Base-by-base conservation (phyloP, 371 early-diverging fungal genomes). In the Nematocida sp. region DNA sequence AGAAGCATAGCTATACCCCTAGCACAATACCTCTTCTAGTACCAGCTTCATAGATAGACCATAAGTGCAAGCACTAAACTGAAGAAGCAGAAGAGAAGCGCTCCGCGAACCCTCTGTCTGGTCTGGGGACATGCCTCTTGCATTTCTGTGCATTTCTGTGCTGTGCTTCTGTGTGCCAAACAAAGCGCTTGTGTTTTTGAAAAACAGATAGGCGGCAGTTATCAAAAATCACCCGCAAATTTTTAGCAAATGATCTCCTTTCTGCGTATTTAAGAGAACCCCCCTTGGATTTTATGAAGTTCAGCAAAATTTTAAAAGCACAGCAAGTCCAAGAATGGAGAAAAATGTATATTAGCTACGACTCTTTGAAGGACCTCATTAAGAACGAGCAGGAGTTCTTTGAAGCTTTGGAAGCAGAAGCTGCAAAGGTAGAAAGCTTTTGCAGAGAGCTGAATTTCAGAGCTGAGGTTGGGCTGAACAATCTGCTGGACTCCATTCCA, bases 241-340 rank as follows among this genome's bases (percentile, higher is more conserved):
- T 51, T 8, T 27, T 51, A 51, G 15, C 8, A 51, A 51, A 13
- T 13, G 52, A 21, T 62, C 62, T 37, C 49, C 49, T 62, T 13
- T 13, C 13, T 51, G 8, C 19, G 56, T 57, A 53, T 66, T 66
- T 55, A 56, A 32, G 31, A 29, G 8, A 8, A 19, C 50, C 53
- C 34, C 29, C 25, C 29, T 52, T 52, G 56, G 63, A 48, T 63
- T 63, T 56, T 67, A 67, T 81, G 82, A 76, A 77, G 38, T 82
- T 80, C 65, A 75, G 76, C 46, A 77, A 66, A 52, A 74, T 51
- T 76, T 52, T 82, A 29, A 80, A 76, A 67, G 78, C 70, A 49
- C 77, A 78, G 62, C 76, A 65, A 58, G 78, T 80, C 45, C 75
- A 77, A 37, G 81, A 81, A 45, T 83, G 81, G 81, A 67, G 77